Conservation (phyloP, 306 rosid species). For the Ormosia emarginata region DNA sequence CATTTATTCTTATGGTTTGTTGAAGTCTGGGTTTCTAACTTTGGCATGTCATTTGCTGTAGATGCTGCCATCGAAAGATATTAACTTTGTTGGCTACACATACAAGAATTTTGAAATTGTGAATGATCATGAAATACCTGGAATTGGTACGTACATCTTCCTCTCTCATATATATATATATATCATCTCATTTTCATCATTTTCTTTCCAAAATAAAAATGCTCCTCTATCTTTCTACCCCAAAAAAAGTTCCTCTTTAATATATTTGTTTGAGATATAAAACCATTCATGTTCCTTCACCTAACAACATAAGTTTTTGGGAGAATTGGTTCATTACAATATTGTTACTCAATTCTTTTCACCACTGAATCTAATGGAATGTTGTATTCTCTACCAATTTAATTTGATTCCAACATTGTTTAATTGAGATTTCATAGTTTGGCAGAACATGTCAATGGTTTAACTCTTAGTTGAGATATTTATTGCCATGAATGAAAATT, state of each 20-base stretch:
- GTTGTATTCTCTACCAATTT: not conserved
- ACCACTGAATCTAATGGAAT: not conserved
- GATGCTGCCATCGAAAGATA: conserved; percentile 92
- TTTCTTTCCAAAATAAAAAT: not conserved
- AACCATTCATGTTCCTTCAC: too few species aligned
- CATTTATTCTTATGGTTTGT: conserved; percentile 9
- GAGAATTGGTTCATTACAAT: too few species aligned
- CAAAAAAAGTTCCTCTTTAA: not conserved
- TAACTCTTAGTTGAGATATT: not conserved
- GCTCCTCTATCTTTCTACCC: not conserved
- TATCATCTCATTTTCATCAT: not conserved
- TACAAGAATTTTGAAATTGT: conserved; percentile 85
- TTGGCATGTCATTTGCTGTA: conserved; percentile 36
- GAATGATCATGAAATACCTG: conserved; percentile 71
- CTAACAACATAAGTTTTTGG: too few species aligned
- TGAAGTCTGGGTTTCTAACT: conserved; percentile 18
- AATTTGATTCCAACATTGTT: not conserved
- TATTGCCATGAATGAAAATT: not conserved
- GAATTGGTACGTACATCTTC: conserved; percentile 56
- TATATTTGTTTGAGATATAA: not conserved
- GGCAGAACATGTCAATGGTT: not conserved
- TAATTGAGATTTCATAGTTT: not conserved
- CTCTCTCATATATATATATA: not conserved
- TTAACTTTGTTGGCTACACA: conserved; percentile 92
- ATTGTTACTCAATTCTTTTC: not conserved